Evolutionary conservation across 257 asterid species (phyloP), one percentile per base, ranked within the genome.

Genomic region (Mitragyna speciosa): DNA sequence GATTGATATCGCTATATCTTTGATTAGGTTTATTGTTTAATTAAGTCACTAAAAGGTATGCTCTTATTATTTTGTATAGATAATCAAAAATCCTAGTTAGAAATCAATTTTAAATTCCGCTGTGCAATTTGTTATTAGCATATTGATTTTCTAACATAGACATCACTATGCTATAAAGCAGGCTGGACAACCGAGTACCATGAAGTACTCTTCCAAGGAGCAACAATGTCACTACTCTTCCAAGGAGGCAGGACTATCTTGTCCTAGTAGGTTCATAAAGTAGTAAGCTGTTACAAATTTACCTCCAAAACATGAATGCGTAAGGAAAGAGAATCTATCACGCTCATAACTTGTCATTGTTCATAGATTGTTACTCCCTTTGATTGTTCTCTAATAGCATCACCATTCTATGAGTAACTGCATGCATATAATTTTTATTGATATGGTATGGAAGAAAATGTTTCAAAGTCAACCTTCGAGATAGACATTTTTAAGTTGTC

Each of bases 211-310:
- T 45, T 72, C 72, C 73, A 63, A 9, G 54, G 49, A 72, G 30
- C 51, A 58, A 58, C 51, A 6, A 63, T 65, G 70, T 71, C 82
- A 79, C 36, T 69, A 70, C 66, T 24, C 73, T 26, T 39, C 49
- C n/a, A 45, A 5, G n/a, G 26, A 69, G 33, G 54, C 77, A 68
- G 84, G 84, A 81, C 84, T 77, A 81, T 77, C 17, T 41, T 69
- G 79, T 48, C 49, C 45, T 52, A 8, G 17, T 59, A 70, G 31
- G 45, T 4, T 63, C n/a, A 48, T 20, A n/a, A 68, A 31, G 47
- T 24, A 51, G 36, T 64, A 80, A 80, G 67, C 73, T 51, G 83
- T 74, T 47, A 33, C 45, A 49, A 66, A 30, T 65, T 59, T 30
- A 54, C 79, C 11, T 22, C 59, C 70, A 73, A 19, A 65, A 39